Base-by-base conservation (phyloP, 192 early-diverging fungal species). In the Coemansia furcata region DNA sequence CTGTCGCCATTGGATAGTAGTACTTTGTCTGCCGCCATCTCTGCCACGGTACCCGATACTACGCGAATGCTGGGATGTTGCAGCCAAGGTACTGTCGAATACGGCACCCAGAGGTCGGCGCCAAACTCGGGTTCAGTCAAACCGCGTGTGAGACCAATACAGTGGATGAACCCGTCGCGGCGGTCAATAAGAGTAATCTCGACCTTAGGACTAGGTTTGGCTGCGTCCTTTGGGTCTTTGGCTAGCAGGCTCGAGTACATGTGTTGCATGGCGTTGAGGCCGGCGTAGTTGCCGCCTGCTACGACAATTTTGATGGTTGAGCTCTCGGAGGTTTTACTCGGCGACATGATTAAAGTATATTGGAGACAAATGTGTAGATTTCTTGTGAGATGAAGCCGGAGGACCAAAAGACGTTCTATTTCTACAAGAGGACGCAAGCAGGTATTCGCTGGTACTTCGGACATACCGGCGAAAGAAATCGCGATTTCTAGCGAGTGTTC, bases 111-210 rank as follows among this genome's bases (percentile, higher is more conserved):
- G n/a, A 89, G 68, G 29, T 71, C 43, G 4, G 65, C 37, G 35
- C 85, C 88, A 50, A 75, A 84, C 19, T 81, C 77, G 21, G 75
- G 71, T 40, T 84, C 73, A 12, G 78, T 75, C 47, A 78, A 66
- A 1, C 78, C 74, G 11, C 87, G 83, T 2, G 82, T 77, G 12
- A 80, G 80, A 1, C 79, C 88, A 6, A 88, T 72, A 17, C 59
- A 71, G 71, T 89, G 86, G 54, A 85, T 77, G 39, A 86, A 86
- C 58, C 87, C 85, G 58, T 80, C 69, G 60, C 77, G 77, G 36
- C 73, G 69, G 71, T 89, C 87, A 9, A 89, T 80, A 5, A 88
- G 62, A 8, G 86, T 85, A 3, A 89, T 80, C 17, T 75, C 76
- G 21, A 84, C 66, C 3, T 69, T 32, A 6, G 50, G 60, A 12